phyloP scores from a whole-genome alignment of 164 flowering plant species.

The Magnolia kwangsiensis region DNA sequence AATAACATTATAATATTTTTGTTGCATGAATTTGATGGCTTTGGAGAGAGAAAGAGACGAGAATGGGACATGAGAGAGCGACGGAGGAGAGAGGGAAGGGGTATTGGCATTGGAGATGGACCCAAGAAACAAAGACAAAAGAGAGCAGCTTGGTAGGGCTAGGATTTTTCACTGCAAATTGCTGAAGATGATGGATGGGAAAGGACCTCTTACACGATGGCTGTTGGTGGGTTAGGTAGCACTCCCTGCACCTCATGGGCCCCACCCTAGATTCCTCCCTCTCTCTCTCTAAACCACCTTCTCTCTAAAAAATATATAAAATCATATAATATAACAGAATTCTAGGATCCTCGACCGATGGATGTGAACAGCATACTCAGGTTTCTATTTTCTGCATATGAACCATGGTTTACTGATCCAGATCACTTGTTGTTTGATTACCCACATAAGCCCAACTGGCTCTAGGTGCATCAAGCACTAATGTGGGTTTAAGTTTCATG shows the following conservation, averaged over 20 bases:
- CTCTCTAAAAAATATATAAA: neutral
- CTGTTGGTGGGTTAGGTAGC: conserved; percentile 40
- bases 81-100: conserved; percentile 11
- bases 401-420: neutral
- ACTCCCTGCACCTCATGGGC: conserved; percentile 25
- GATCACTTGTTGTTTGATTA: neutral
- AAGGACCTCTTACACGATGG: conserved; percentile 27
- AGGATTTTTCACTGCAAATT: conserved; percentile 12
- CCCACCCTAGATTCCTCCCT: conserved; percentile 37
- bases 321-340: too few relatives aligned
- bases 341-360: too few relatives aligned
- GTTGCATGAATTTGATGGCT: too few relatives aligned
- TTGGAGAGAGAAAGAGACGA: neutral
- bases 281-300: neutral
- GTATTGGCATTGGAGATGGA: conserved; percentile 9
- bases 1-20: too few relatives aligned
- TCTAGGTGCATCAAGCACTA: too few relatives aligned
- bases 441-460: neutral
- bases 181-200: conserved; percentile 18
- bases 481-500: too few relatives aligned
- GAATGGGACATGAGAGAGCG: conserved; percentile 10
- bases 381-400: neutral
- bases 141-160: conserved; percentile 16
- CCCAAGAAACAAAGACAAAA: conserved; percentile 18
- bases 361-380: neutral